Evolutionary conservation across 2,329 filamentous ascomycete species (phyloP).

Genomic region (Aschersonia sp.): DNA sequence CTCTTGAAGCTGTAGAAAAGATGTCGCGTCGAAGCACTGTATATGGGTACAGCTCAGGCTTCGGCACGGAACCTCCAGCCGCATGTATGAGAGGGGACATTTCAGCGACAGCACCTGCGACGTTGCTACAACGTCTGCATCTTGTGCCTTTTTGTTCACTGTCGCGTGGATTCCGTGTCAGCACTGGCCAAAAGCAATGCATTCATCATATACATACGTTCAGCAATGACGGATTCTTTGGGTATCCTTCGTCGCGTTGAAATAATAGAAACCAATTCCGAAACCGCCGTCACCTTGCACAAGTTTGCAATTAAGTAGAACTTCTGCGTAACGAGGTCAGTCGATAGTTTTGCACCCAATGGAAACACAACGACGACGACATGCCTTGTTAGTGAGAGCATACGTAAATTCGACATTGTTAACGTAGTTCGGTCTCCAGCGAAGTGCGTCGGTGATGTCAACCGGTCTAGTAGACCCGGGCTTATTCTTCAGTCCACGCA

Average conservation of each 20-base stretch:
- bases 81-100: conserved; percentile 77
- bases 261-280: conserved; percentile 56
- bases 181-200: background rate
- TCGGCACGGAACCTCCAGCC: conserved; percentile 67
- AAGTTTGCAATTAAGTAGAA: conserved; percentile 61
- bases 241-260: conserved; percentile 56
- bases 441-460: conserved; percentile 69
- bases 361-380: conserved; percentile 9
- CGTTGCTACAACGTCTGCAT: conserved; percentile 78
- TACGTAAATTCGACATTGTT: conserved; percentile 83
- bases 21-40: conserved; percentile 87
- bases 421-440: conserved; percentile 51
- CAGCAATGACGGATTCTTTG: conserved; percentile 66
- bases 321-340: conserved; percentile 34
- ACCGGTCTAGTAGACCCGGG: conserved; percentile 87
- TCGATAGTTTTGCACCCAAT: background rate
- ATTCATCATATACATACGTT: conserved; percentile 46
- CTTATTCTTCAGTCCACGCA: conserved; percentile 90
- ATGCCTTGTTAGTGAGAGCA: conserved; percentile 75
- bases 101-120: conserved; percentile 83
- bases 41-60: conserved; percentile 72
- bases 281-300: conserved; percentile 57
- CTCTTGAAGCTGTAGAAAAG: conserved; percentile 86
- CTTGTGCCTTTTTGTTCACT: conserved; percentile 72
- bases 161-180: background rate